Percentiles rank a stretch among this genome's conserved stretches.
phyloP scores from a whole-genome alignment of 73 alveolate species.

The Tetrahymena malaccensis region DNA sequence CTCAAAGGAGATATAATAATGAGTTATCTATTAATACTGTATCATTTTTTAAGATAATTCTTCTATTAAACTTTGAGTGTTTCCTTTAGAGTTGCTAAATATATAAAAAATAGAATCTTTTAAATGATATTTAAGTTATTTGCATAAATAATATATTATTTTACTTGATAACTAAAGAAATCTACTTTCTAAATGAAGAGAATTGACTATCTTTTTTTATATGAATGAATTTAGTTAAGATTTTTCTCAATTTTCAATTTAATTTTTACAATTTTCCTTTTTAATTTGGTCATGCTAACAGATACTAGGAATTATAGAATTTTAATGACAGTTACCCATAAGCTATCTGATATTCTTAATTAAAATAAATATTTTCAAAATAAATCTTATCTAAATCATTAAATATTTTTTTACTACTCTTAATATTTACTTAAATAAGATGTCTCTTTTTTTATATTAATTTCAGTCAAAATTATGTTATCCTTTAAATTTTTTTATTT shows the following conservation, averaged over 20 bases:
- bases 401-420: neutral
- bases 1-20: neutral
- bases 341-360: neutral
- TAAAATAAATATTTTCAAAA: neutral
- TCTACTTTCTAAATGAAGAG: neutral
- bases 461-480: too few species aligned
- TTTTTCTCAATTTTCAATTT: neutral
- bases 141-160: neutral
- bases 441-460: too few species aligned
- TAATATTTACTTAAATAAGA: too few species aligned
- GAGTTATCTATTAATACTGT: neutral
- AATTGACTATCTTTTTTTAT: neutral
- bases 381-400: neutral
- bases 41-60: neutral
- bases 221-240: neutral
- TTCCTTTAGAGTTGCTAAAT: neutral
- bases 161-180: neutral
- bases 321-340: neutral
- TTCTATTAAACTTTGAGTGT: neutral
- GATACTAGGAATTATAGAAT: neutral
- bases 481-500: too few species aligned
- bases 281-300: neutral
- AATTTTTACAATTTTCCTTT: neutral
- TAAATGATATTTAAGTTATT: neutral
- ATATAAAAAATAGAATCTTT: neutral